phyloP scores from a whole-genome alignment of 75 land plant species.

The Sequoiadendron giganteum region DNA sequence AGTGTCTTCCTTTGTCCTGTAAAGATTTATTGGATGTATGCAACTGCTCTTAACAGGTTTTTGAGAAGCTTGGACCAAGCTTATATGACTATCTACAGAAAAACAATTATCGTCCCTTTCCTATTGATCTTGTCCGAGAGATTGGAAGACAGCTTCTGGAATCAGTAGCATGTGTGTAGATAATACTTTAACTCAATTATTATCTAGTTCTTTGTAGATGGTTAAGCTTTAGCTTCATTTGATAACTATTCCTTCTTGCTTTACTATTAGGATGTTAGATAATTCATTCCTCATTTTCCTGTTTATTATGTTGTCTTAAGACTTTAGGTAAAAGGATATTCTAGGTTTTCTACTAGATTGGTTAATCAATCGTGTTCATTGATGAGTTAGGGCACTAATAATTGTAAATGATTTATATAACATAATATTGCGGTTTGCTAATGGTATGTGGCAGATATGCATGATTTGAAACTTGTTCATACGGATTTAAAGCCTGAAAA shows the following conservation, averaged over 20 bases:
- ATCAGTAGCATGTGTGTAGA: constrained; percentile 85
- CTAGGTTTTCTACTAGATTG: background rate
- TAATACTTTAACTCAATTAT: constrained; percentile 1
- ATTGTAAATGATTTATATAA: background rate
- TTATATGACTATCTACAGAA: constrained; percentile 84
- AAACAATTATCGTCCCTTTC: constrained; percentile 74
- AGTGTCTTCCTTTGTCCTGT: background rate
- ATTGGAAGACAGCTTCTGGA: constrained; percentile 86
- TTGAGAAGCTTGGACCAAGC: constrained; percentile 93
- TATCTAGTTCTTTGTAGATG: background rate
- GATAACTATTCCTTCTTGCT: background rate
- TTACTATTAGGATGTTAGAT: background rate
- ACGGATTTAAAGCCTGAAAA: constrained; percentile 77
- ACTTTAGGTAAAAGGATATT: background rate
- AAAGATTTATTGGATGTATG: constrained; percentile 24
- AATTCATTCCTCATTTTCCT: background rate
- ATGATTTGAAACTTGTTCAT: constrained; percentile 62
- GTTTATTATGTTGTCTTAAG: background rate
- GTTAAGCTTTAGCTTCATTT: background rate
- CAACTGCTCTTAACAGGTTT: constrained; percentile 62
- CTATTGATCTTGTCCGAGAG: constrained; percentile 87
- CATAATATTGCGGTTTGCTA: background rate
- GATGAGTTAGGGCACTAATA: background rate
- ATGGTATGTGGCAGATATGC: constrained; percentile 62
- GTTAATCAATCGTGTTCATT: background rate